Percentiles rank a stretch among this genome's conserved stretches.
phyloP scores from a whole-genome alignment of 768 basidiomycete species.

The Asterophora parasitica region DNA sequence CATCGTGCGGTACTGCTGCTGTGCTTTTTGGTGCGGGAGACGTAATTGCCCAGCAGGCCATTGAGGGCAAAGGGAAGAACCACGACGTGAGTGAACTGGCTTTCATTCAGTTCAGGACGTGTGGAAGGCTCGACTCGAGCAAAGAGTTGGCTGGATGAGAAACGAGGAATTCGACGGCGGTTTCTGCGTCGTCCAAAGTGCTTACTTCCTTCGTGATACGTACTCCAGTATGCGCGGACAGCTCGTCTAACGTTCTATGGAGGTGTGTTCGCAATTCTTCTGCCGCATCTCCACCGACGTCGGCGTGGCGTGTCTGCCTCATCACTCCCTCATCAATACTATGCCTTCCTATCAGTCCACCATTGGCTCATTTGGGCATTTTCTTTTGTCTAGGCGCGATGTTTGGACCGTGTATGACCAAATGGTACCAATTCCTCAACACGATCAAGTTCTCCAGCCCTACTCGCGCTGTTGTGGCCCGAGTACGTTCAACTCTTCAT shows the following conservation, averaged over 20 bases:
- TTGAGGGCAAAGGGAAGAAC: conserved; percentile 64
- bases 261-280: conserved; percentile 34
- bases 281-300: no score
- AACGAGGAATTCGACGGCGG: not conserved
- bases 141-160: not conserved
- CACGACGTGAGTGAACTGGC: conserved; percentile 61
- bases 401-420: conserved; percentile 79
- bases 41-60: conserved; percentile 79
- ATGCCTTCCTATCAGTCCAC: no score
- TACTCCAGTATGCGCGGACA: conserved; percentile 49
- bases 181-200: not conserved
- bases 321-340: no score
- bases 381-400: conserved; percentile 42
- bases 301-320: not conserved
- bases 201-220: not conserved
- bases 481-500: conserved; percentile 37
- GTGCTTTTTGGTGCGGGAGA: conserved; percentile 73
- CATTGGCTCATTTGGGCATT: no score
- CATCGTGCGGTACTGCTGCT: conserved; percentile 61
- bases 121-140: no score
- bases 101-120: no score
- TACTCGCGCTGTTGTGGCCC: conserved; percentile 52
- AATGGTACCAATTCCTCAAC: conserved; percentile 76
- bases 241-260: conserved; percentile 69
- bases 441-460: conserved; percentile 63